A percentile compares a stretch with the other conserved stretches of the same genome.
Evolutionary conservation across 768 basidiomycete genomes (phyloP).

Genomic region (Psilocybe sp.): DNA sequence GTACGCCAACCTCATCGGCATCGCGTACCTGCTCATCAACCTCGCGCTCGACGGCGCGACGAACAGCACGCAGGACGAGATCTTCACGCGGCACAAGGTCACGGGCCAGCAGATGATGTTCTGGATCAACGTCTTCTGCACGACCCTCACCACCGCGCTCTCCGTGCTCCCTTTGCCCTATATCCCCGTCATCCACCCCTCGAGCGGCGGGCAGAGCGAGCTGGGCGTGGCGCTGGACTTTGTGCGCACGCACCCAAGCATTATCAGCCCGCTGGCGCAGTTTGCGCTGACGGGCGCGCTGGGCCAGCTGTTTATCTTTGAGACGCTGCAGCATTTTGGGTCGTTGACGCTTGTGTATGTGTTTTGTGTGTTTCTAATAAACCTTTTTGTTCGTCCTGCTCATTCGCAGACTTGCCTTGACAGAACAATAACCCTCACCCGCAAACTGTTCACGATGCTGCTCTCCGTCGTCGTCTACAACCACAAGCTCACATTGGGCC

Average conservation of each 20-base stretch:
- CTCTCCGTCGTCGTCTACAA: constrained; percentile 91
- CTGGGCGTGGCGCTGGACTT: constrained; percentile 69
- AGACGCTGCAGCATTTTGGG: constrained; percentile 90
- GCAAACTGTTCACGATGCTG: constrained; percentile 98
- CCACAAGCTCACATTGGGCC: constrained; percentile 78
- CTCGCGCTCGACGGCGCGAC: constrained; percentile 88
- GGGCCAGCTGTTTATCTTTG: constrained; percentile 97
- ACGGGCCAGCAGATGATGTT: constrained; percentile 99
- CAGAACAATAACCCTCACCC: constrained; percentile 92
- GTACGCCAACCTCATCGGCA: constrained; percentile 66
- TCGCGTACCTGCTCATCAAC: constrained; percentile 78
- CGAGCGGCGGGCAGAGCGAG: constrained; percentile 56
- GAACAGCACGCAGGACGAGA: constrained; percentile 96
- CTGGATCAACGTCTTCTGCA: constrained; percentile 90
- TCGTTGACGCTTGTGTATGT: constrained; percentile 81
- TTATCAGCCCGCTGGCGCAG: constrained; percentile 70
- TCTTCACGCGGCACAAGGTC: constrained; percentile 74
- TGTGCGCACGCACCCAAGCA: constrained; percentile 72
- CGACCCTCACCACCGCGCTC: constrained; percentile 65
- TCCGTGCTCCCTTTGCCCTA: constrained; percentile 73
- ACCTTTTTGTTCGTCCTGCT: neutral
- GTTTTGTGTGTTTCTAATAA: neutral
- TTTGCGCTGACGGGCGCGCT: constrained; percentile 90
- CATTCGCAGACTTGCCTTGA: constrained; percentile 9
- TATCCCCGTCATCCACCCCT: constrained; percentile 81